phyloP scores from a whole-genome alignment of 1,139 yeast species.

The Starmera stellimalicola region DNA sequence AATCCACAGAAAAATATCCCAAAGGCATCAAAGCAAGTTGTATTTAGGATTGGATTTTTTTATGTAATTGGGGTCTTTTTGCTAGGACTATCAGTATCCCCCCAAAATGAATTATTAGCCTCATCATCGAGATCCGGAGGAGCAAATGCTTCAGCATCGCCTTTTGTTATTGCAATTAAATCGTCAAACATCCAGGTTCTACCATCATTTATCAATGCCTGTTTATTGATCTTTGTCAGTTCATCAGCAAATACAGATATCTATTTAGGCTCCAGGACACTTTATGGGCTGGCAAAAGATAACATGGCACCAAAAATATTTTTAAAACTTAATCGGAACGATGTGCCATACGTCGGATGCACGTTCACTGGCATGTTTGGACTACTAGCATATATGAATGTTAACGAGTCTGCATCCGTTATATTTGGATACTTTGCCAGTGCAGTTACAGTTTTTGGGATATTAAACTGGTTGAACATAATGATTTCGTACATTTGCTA shows the following conservation, averaged over 20 bases:
- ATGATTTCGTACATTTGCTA: constrained; percentile 10
- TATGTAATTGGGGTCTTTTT: constrained; percentile 61
- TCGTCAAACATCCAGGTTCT: constrained; percentile 53
- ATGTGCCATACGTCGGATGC: constrained; percentile 9
- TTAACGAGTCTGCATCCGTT: constrained; percentile 7
- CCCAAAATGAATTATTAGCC: constrained; percentile 29
- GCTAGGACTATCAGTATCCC: constrained; percentile 41
- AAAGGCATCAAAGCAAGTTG: constrained; percentile 59
- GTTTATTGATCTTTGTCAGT: constrained; percentile 56
- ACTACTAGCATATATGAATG: constrained; percentile 12
- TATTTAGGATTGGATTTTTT: constrained; percentile 61
- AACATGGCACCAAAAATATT: constrained; percentile 43
- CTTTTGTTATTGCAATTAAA: constrained; percentile 54
- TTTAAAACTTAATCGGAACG: constrained; percentile 9
- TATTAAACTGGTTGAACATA: constrained; percentile 13
- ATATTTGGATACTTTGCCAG: constrained; percentile 18
- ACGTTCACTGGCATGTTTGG: constrained; percentile 20
- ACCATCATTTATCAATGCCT: constrained; percentile 60
- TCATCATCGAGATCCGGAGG: constrained; percentile 30
- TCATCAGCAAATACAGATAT: constrained; percentile 43
- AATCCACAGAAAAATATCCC: constrained; percentile 68
- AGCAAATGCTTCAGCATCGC: constrained; percentile 62
- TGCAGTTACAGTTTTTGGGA: constrained; percentile 17
- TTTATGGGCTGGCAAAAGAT: constrained; percentile 29
- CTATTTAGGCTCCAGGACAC: constrained; percentile 26